Base-by-base conservation (phyloP, 1,139 yeast species). In the Meyerozyma athensensis region DNA sequence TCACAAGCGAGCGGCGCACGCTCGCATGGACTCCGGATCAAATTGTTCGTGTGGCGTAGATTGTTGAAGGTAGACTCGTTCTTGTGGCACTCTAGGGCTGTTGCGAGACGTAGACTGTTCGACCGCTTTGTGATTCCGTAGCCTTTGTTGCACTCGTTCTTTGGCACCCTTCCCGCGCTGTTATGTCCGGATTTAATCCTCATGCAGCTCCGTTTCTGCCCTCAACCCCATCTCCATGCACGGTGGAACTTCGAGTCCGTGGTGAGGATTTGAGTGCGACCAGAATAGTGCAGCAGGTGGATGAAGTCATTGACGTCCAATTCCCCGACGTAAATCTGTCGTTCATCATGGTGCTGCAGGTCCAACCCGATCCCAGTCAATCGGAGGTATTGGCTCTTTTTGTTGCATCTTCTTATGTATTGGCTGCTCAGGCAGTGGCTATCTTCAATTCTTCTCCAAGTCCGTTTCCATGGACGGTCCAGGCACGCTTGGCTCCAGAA, bases 1-100 rank as follows among this genome's bases (percentile, higher is more conserved):
- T 20, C 20, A n/a, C n/a, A 28, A 28, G 32, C 32, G 32, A 28
- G 32, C 32, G 32, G 32, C 32, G 20, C 32, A 16, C 32, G 32
- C 32, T 17, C 19, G 32, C 28, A 24, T 17, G 17, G 14, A n/a
- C 28, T 24, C 28, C 28, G 28, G 28, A 24, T 24, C 28, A 13
- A 24, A 24, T 24, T 24, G 28, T 24, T 24, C 28, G 28, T 24
- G 28, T 10, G 28, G 28, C 28, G 28, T 5, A 22, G 26, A 5
- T 22, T 22, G n/a, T n/a, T n/a, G n/a, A n/a, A n/a, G n/a, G n/a
- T n/a, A n/a, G n/a, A n/a, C n/a, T n/a, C n/a, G n/a, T n/a, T n/a
- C n/a, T n/a, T n/a, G n/a, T n/a, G n/a, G n/a, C n/a, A n/a, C n/a
- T n/a, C n/a, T n/a, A n/a, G n/a, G n/a, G n/a, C n/a, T n/a, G n/a